Base-by-base conservation (phyloP, 2,329 filamentous ascomycete genomes). In the Arthrobotrys pseudoclavata region DNA sequence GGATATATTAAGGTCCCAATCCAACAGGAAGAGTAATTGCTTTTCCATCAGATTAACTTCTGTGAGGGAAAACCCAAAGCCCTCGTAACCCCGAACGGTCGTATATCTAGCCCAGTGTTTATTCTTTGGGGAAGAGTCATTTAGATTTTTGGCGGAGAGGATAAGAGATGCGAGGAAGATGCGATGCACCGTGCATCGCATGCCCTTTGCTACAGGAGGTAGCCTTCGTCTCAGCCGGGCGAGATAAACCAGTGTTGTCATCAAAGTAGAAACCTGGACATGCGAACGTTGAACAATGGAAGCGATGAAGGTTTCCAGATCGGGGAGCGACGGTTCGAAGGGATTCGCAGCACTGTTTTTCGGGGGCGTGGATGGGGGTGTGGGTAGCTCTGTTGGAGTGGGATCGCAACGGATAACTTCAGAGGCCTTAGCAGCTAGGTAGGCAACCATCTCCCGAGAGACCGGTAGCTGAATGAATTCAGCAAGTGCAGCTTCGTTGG, bases 11-110 rank as follows among this genome's bases (percentile, higher is more conserved):
- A 97, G 89, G 81, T 99, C 93, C 93, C 94, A 99, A 83, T 97
- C 92, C 53, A 99, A 88, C 50, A 99, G 89, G 86, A 93, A 96
- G 64, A 99, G 91, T 31, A 99, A 88, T 85, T 99, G 96, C 88
- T 97, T 96, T 88, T 99, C 96, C 96, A 99, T 99, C 79, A 98
- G 88, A 86, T 99, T 99, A 82, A 99, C 96, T 86, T 99, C 96
- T 40, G 93, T 96, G 81, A 94, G 88, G 82, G 91, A 95, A 87
- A 99, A 98, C 81, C 94, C 92, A 82, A 98, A 99, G 82, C 87
- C 89, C 10, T 90, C 89, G 84, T 87, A 91, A 67, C 88, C 89
- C 79, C 87, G 88, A 81, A 97, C 91, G 82, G 91, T 86, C 76
- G 92, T 97, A 87, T 98, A 99, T 82, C 90, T 91, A 80, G 96